These are phyloP conservation scores for Juncus effusus DNA, from an alignment of 176 grass and related monocot species.

Conservation along the genomic window DNA sequence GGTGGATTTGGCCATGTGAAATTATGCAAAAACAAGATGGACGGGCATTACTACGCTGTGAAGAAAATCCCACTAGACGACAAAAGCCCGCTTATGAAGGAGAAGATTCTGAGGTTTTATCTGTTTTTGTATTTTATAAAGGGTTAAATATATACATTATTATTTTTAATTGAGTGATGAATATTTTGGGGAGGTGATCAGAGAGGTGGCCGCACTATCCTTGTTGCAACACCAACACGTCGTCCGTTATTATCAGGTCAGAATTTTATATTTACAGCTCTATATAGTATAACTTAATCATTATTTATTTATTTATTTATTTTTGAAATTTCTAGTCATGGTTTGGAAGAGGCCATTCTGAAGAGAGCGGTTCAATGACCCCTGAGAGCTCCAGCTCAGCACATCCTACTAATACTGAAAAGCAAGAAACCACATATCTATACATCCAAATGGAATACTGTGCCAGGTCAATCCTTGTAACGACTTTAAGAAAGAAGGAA, in stretches of 20 bases:
- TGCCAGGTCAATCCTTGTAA: constrained; percentile 38
- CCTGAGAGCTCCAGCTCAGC: constrained; percentile 60
- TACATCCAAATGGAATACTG: constrained; percentile 99
- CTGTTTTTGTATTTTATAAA: neutral
- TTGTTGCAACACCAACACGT: constrained; percentile 93
- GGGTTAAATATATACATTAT: neutral
- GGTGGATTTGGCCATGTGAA: constrained; percentile 86
- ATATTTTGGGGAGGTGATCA: constrained; percentile 63
- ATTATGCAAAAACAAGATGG: constrained; percentile 87
- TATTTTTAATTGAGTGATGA: constrained; percentile 35
- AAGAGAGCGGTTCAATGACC: constrained; percentile 50
- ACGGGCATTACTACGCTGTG: constrained; percentile 94
- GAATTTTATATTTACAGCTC: constrained; percentile 23
- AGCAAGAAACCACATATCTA: constrained; percentile 79
- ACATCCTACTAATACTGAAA: constrained; percentile 56
- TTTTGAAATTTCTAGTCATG: constrained; percentile 63
- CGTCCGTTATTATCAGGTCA: constrained; percentile 95
- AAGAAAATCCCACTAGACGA: constrained; percentile 94
- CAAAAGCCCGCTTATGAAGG: constrained; percentile 70
- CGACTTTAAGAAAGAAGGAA: too few species aligned
- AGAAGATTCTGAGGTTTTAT: constrained; percentile 83
- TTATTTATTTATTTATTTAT: constrained; percentile 26
- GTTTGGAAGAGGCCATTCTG: constrained; percentile 73
- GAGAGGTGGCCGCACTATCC: constrained; percentile 93
- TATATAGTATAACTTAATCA: constrained; percentile 12